A percentile compares a stretch with the other conserved stretches of the same genome.
phyloP scores from a whole-genome alignment of 2,329 filamentous ascomycete species.

The Fusarium chuoi region DNA sequence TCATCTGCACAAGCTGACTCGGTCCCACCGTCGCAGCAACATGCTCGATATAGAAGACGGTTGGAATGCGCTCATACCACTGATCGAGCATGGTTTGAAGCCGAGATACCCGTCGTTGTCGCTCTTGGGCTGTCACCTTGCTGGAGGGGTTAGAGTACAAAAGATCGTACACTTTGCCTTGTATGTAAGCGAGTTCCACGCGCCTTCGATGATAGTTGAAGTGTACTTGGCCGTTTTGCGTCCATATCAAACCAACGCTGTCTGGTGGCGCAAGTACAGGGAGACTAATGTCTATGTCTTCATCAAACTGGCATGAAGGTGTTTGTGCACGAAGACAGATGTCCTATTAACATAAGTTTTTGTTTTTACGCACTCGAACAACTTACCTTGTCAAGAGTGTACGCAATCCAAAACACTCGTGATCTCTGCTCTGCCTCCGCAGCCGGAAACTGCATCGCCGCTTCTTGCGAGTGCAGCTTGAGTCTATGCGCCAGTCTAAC shows the following conservation, averaged over 20 bases:
- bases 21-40: slow-evolving; percentile 45
- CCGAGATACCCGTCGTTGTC: slow-evolving; percentile 43
- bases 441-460: slow-evolving; percentile 37
- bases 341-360: slow-evolving; percentile 27
- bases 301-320: slow-evolving; percentile 53
- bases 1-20: slow-evolving; percentile 49
- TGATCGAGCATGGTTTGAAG: slow-evolving; percentile 49
- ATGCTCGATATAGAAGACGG: slow-evolving; percentile 49
- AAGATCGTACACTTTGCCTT: slow-evolving; percentile 55
- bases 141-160: slow-evolving; percentile 48
- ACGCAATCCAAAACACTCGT: slow-evolving; percentile 56
- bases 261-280: slow-evolving; percentile 46
- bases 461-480: slow-evolving; percentile 48
- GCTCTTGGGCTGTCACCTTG: slow-evolving; percentile 45
- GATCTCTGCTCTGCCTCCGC: slow-evolving; percentile 49
- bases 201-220: slow-evolving; percentile 54
- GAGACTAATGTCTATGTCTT: slow-evolving; percentile 54
- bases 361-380: rapidly evolving
- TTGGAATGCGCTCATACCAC: slow-evolving; percentile 51
- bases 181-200: slow-evolving; percentile 53
- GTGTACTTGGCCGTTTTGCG: slow-evolving; percentile 46
- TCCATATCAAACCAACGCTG: slow-evolving; percentile 48
- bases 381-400: slow-evolving; percentile 53
- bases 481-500: slow-evolving; percentile 52
- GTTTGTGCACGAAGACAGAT: slow-evolving; percentile 51